Evolutionary conservation across 352 stramenopile species (phyloP), one percentile per base, ranked within the genome.

Genomic region (Globisporangium middletonii): DNA sequence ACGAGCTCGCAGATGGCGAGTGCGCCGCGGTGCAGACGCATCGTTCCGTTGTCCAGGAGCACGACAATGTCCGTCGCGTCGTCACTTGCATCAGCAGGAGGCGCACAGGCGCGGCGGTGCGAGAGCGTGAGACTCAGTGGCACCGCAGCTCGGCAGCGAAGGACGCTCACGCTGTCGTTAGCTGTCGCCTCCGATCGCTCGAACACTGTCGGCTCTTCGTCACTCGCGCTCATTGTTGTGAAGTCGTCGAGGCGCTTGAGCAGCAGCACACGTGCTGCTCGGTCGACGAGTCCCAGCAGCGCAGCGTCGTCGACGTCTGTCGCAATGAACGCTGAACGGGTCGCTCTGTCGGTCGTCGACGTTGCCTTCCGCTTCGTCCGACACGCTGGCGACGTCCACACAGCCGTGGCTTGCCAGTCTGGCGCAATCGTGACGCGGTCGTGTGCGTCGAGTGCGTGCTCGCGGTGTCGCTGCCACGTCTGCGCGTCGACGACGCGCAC

Each of bases 271-370:
- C 65, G 59, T 41, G 55, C 49, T 33, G 64, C 33, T 60, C 72
- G 78, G 56, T 86, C 63, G 49, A 83, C 64, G 37, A 86, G 50
- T 44, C 76, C 83, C 45, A 86, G 26, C 26, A 86, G 28, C 15
- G 62, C 66, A 35, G 56, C 47, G 15, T 33, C 13, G 16, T 61
- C 52, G 43, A 52, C 4, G 19, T 62, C 62, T 8, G 73, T 79
- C 19, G 63, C 73, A 9, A 86, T 53, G 57, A 86, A 86, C 27
- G 69, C 53, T 11, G 42, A 7, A 4, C 49, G 57, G 28, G 59
- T 53, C 53, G 71, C 12, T 12, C 33, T 38, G 7, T 38, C 33
- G 33, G 33, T 38, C 33, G 33, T 38, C 33, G 33, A 2, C 7
- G 33, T 11, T 38, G 33, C 4, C 33, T 38, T 9, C 7, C 33